phyloP scores from a whole-genome alignment of 345 rosid species.

The Eucalyptus sp. region DNA sequence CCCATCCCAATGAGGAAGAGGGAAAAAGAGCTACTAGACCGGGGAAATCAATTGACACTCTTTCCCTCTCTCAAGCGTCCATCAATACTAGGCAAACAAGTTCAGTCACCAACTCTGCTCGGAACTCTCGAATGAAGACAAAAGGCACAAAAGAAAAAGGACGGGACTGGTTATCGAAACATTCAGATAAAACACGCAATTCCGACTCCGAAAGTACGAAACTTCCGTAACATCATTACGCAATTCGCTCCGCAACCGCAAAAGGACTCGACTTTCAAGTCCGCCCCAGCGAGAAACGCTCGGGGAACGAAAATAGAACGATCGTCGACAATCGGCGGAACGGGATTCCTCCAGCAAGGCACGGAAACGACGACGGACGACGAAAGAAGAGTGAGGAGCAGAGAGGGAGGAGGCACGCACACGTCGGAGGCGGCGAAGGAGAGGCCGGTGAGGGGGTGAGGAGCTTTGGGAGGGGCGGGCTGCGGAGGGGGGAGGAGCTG shows the following conservation, averaged over 20 bases:
- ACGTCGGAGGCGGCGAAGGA: slow-evolving; percentile 78
- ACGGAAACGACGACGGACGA: not conserved
- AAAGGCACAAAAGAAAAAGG: not conserved
- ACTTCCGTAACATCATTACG: not conserved
- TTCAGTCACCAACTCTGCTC: not conserved
- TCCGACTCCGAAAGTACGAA: not conserved
- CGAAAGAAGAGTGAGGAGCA: not conserved
- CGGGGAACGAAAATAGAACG: not conserved
- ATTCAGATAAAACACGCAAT: not conserved
- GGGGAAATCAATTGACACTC: not conserved
- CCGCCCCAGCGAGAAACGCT: not conserved
- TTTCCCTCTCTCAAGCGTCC: not conserved
- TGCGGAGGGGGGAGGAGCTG: slow-evolving; percentile 90
- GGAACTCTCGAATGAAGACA: not conserved
- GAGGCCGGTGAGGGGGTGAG: slow-evolving; percentile 87
- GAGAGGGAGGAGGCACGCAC: slow-evolving; percentile 11
- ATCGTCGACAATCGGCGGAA: not conserved
- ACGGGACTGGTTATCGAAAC: not conserved
- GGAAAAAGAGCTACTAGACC: not conserved
- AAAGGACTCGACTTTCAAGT: not conserved
- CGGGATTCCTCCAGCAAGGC: not conserved
- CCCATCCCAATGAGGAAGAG: not conserved
- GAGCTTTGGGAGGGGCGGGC: slow-evolving; percentile 97
- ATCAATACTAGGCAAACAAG: not conserved
- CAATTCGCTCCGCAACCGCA: not conserved